These are phyloP conservation scores for Plasmodium coatneyi DNA, from an alignment of 169 alveolate genomes.

Conservation along the genomic window DNA sequence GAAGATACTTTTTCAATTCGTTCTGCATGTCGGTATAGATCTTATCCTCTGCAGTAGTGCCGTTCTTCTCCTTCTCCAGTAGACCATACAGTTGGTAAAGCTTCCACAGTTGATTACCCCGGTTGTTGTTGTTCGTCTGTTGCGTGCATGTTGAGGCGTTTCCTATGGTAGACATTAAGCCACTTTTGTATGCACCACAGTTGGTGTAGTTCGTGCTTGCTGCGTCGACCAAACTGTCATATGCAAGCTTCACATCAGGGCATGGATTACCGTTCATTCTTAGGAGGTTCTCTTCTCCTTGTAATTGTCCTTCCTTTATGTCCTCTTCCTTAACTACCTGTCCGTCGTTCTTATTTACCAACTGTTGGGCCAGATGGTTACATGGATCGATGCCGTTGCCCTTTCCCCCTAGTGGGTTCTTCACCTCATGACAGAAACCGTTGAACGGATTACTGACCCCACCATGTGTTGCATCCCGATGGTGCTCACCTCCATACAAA, in stretches of 20 bases:
- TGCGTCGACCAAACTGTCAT: not conserved
- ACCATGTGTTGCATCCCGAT: not conserved
- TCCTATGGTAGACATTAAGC: not conserved
- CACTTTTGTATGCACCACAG: not conserved
- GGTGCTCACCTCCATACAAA: not conserved
- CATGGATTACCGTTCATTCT: not conserved
- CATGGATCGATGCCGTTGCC: not conserved
- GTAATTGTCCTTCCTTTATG: not conserved
- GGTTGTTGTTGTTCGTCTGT: not conserved
- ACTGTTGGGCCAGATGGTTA: not conserved
- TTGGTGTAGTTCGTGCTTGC: not conserved
- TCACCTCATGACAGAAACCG: not conserved
- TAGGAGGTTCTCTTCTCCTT: not conserved
- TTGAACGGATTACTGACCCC: not conserved
- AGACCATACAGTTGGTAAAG: not conserved
- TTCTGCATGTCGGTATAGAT: not conserved
- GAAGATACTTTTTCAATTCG: not conserved
- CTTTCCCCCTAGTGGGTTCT: not conserved
- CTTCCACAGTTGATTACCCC: not conserved
- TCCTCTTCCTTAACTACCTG: not conserved
- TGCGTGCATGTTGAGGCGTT: not conserved
- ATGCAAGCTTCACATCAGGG: not conserved
- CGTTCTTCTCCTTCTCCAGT: not conserved
- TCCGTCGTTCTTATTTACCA: not conserved
- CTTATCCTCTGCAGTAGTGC: not conserved